Evolutionary conservation across 805 yeast genomes (phyloP), one percentile per base, ranked within the genome.

Genomic region (Kazachstania africana): DNA sequence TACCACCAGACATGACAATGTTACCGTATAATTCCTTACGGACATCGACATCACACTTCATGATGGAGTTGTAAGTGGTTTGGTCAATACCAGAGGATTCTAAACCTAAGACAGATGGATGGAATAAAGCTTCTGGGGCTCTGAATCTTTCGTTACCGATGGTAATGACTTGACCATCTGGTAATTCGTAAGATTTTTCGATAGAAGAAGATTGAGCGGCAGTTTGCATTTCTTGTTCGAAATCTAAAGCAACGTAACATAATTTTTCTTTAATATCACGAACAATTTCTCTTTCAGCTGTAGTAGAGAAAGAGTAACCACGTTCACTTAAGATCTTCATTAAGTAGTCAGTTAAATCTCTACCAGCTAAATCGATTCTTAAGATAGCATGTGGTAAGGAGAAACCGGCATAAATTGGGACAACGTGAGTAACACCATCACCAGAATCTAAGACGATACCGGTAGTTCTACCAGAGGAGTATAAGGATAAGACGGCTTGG

Each of bases 381-480:
- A 82, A 75, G 62, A 91, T 91, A 64, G 96, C 97, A 68, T 88
- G 95, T 59, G 96, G 95, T 62, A 91, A 75, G 40, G 97, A 81
- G 94, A 87, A 91, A 73, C 98, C 98, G 53, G 95, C 95, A 70
- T 91, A 91, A 63, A 91, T 88, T 68, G 98, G 98, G 48, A 91
- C 98, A 68, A 88, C 95, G 93, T 88, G 97, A 59, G 97, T 87
- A 56, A 91, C 97, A 83, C 98, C 98, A 63, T 88, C 98, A 78
- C 98, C 98, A 47, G 96, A 87, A 73, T 88, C 98, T 64, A 91
- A 77, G 47, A 91, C 98, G 58, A 88, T 87, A 84, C 98, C 98
- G 49, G 98, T 91, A 56, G 97, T 93, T 81, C 97, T 88, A 75
- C 98, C 98, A 46, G 97, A 87, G 36, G 98, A 85, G 75, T 91